Evolutionary conservation across 2,329 filamentous ascomycete genomes (phyloP).

Genomic region (Beauveria sp.): DNA sequence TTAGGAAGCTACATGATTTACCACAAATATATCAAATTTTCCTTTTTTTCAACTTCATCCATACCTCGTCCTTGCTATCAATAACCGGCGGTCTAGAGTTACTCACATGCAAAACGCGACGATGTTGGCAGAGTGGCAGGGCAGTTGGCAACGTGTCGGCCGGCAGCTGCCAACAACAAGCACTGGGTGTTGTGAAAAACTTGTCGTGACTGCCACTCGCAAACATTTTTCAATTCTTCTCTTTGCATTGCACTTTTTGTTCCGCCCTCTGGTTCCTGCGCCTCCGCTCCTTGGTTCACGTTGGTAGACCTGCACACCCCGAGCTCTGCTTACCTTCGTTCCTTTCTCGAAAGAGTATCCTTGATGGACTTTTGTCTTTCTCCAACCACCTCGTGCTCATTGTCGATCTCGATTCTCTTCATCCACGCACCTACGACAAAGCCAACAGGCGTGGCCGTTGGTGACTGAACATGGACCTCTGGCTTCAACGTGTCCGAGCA

Average conservation of each 20-base stretch:
- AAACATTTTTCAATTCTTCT: neutral
- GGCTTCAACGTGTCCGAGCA: neutral
- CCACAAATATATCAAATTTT: neutral
- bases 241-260: constrained; percentile 3
- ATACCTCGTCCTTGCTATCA: neutral
- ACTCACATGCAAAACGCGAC: neutral
- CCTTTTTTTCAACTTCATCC: neutral
- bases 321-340: constrained; percentile 7
- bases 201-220: neutral
- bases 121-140: neutral
- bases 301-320: neutral
- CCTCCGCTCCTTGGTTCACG: neutral
- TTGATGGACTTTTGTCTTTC: constrained; percentile 5
- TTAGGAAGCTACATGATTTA: neutral
- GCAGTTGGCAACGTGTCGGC: constrained; percentile 4
- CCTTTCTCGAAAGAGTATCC: neutral
- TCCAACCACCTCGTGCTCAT: neutral
- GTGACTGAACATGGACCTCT: neutral
- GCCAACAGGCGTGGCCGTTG: neutral
- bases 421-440: neutral
- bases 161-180: constrained; percentile 6
- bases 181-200: neutral
- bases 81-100: neutral
- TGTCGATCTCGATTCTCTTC: neutral
- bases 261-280: constrained; percentile 7